Evolutionary conservation across 306 rosid genomes (phyloP).

Genomic region (Purshia tridentata): DNA sequence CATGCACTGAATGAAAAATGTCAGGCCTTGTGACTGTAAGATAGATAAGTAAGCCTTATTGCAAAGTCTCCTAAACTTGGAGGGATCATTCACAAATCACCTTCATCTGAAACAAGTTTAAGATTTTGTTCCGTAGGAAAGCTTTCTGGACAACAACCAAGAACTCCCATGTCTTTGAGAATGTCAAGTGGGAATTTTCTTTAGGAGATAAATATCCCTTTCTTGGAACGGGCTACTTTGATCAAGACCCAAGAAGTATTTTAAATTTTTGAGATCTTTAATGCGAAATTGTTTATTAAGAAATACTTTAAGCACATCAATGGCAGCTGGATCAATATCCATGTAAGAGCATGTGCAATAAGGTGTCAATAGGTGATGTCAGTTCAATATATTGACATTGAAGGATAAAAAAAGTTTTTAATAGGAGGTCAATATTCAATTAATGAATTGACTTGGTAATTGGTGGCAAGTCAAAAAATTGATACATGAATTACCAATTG

Average conservation of each 20-base stretch:
- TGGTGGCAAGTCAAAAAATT: too few species aligned
- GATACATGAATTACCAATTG: too few species aligned
- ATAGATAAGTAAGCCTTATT: background rate
- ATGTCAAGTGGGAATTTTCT: background rate
- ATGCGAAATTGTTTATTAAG: background rate
- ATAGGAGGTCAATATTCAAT: too few species aligned
- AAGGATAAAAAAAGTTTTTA: too few species aligned
- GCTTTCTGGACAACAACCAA: background rate
- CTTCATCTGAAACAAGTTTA: background rate
- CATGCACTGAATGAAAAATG: background rate
- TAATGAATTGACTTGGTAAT: too few species aligned
- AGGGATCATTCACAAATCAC: background rate
- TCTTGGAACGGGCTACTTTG: background rate
- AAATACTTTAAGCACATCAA: background rate
- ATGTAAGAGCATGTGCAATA: too few species aligned
- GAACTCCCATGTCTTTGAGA: background rate
- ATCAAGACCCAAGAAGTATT: background rate
- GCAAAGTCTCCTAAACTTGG: background rate
- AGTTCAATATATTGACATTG: too few species aligned
- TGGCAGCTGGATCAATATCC: background rate
- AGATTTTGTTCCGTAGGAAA: slow-evolving; percentile 7
- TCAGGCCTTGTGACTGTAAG: background rate
- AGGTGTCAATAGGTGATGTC: too few species aligned
- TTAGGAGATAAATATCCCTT: background rate
- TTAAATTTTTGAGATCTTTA: background rate